Conservation (phyloP, 2,329 filamentous ascomycete species). For the Colletotrichum sublineola region DNA sequence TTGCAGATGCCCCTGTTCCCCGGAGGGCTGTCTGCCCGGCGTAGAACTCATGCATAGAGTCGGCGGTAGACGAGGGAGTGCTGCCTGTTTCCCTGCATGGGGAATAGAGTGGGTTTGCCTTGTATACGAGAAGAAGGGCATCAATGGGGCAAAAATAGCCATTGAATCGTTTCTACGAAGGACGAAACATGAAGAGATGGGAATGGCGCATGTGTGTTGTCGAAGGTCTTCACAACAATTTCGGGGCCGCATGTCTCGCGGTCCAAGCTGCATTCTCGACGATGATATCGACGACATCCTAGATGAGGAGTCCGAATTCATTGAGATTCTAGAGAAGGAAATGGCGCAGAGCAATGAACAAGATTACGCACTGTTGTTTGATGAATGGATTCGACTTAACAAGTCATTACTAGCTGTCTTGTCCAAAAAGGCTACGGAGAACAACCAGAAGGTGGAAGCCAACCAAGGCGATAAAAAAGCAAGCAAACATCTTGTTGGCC, state of each 20-base stretch:
- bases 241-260: no score
- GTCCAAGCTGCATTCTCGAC: no score
- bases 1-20: slow-evolving; percentile 16
- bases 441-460: no score
- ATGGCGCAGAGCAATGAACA: not conserved
- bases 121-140: not conserved
- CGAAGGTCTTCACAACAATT: not conserved
- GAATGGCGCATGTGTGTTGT: slow-evolving; percentile 28
- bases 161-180: not conserved
- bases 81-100: not conserved
- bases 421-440: not conserved
- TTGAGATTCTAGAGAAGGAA: not conserved
- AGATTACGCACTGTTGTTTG: not conserved
- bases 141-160: not conserved
- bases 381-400: not conserved
- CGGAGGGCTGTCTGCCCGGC: not conserved
- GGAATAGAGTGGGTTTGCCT: not conserved
- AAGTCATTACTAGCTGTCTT: not conserved
- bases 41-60: not conserved
- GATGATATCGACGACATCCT: not conserved
- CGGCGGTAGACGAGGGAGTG: no score
- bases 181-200: slow-evolving; percentile 1
- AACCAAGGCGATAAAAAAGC: not conserved
- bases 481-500: not conserved
- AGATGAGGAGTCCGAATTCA: not conserved